Percentiles rank a stretch among this genome's conserved stretches.
Conservation (phyloP, 345 rosid genomes). For the Populus tremula region DNA sequence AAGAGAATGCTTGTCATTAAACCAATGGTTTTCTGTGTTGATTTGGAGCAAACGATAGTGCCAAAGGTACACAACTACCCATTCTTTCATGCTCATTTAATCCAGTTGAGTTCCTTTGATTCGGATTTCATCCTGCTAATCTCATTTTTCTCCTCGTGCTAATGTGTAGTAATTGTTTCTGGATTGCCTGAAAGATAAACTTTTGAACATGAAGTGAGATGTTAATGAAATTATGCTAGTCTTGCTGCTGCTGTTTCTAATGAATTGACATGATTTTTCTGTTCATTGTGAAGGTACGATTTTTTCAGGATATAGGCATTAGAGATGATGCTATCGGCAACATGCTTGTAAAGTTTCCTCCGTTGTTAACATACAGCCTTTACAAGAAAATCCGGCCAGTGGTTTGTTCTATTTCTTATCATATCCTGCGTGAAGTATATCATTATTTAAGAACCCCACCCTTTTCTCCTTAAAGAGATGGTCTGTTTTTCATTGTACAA, state of each 20-base stretch:
- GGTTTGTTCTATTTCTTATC: slow-evolving; percentile 47
- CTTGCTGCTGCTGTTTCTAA: slow-evolving; percentile 1
- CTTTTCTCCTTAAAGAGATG: background rate
- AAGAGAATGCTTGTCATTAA: slow-evolving; percentile 77
- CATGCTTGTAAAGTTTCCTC: slow-evolving; percentile 90
- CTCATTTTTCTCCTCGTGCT: background rate
- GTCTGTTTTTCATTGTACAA: background rate
- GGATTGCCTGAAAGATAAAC: background rate
- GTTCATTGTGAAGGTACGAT: slow-evolving; percentile 52
- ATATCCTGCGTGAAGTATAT: background rate
- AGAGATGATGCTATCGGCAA: slow-evolving; percentile 77
- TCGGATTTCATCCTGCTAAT: background rate
- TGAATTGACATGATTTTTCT: slow-evolving; percentile 22
- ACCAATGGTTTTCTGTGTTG: slow-evolving; percentile 79
- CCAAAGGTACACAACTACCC: slow-evolving; percentile 53
- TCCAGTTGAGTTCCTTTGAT: background rate
- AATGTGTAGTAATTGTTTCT: background rate
- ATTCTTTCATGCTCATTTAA: background rate
- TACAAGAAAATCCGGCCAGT: slow-evolving; percentile 86
- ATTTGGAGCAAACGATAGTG: slow-evolving; percentile 61
- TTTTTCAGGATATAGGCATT: slow-evolving; percentile 78
- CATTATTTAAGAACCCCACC: background rate
- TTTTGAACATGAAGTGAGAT: background rate
- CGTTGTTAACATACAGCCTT: slow-evolving; percentile 68
- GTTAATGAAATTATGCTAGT: background rate